Base-by-base conservation (phyloP, 2,329 filamentous ascomycete genomes). In the Zymoseptoria pseudotritici region DNA sequence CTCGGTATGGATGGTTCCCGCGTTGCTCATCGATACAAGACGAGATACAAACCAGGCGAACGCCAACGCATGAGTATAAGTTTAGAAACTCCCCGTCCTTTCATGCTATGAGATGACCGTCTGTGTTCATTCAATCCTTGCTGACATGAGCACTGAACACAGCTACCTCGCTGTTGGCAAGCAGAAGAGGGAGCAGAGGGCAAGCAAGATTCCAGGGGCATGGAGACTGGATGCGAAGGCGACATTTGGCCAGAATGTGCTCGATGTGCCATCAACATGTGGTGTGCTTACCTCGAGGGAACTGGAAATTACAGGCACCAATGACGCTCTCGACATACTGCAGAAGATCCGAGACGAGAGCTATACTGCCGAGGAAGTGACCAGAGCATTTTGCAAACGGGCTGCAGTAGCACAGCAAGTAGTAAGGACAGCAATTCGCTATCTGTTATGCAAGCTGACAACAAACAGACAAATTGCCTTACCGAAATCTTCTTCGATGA, bases 241-340 rank as follows among this genome's bases (percentile, higher is more conserved):
- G 13, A 46, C 13, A n/a, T 13, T n/a, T n/a, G 17, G 36, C 36
- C 36, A 46, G 50, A 71, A 76, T 55, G 75, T 81, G 21, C 73
- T 80, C 52, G 70, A 77, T 21, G 71, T 83, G 8, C 81, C 82
- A 2, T 71, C 74, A 13, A 73, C 72, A 50, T 81, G 80, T 63
- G 80, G 80, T 0, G 66, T 85, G 7, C 70, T 85, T 22, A 78
- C 70, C 0, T 17, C 70, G 0, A 70, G 75, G 4, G 82, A 86
- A 61, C 66, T 84, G 20, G 69, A 73, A 0, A 83, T 85, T 46
- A 85, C 83, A 0, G 80, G 83, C 61, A 66, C 75, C 0, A 80
- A 79, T 60, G 78, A 82, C 66, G 76, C 75, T 8, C 70, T 72
- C 3, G 71, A 63, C 6, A 61, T 78, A 54, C 69, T 72, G 1